phyloP scores from a whole-genome alignment of 495 filamentous ascomycete species.

The Xylaria longipes region DNA sequence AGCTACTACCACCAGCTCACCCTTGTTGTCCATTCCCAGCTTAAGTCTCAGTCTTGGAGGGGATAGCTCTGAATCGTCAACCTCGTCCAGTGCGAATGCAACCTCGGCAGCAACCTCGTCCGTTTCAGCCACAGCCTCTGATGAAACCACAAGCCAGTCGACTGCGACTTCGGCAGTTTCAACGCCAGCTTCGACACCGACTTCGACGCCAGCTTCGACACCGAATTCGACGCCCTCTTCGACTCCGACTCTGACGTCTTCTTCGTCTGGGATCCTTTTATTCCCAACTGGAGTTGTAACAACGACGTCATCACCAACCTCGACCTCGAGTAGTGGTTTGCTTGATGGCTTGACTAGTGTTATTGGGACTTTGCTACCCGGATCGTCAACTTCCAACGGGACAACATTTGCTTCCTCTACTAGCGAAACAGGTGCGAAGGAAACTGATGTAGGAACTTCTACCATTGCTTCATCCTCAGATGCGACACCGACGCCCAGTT shows the following conservation, averaged over 20 bases:
- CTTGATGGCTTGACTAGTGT: conserved; percentile 8
- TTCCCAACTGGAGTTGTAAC: conserved; percentile 46
- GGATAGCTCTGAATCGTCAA: not conserved
- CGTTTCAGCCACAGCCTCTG: conserved; percentile 17
- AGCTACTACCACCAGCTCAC: conserved; percentile 21
- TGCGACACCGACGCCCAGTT: conserved; percentile 9
- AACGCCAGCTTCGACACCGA: conserved; percentile 18
- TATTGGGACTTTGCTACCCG: conserved; percentile 21
- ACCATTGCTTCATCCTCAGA: not conserved
- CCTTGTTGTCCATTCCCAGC: conserved; percentile 33
- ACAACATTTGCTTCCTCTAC: not conserved
- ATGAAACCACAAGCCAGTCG: conserved; percentile 27
- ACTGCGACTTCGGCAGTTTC: conserved; percentile 25
- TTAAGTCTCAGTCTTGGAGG: conserved; percentile 27
- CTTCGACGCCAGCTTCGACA: conserved; percentile 25
- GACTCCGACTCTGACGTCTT: conserved; percentile 25
- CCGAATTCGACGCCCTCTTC: conserved; percentile 27
- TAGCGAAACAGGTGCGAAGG: not conserved
- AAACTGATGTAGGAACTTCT: conserved; percentile 5
- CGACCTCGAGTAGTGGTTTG: conserved; percentile 24
- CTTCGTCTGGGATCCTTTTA: conserved; percentile 43
- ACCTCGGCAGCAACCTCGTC: conserved; percentile 21
- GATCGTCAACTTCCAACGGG: not conserved
- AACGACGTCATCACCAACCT: conserved; percentile 24
- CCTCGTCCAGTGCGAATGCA: conserved; percentile 12